A percentile compares a stretch with the other conserved stretches of the same genome.
phyloP scores from a whole-genome alignment of 2,329 filamentous ascomycete species.

The Hypoxylon sp. region DNA sequence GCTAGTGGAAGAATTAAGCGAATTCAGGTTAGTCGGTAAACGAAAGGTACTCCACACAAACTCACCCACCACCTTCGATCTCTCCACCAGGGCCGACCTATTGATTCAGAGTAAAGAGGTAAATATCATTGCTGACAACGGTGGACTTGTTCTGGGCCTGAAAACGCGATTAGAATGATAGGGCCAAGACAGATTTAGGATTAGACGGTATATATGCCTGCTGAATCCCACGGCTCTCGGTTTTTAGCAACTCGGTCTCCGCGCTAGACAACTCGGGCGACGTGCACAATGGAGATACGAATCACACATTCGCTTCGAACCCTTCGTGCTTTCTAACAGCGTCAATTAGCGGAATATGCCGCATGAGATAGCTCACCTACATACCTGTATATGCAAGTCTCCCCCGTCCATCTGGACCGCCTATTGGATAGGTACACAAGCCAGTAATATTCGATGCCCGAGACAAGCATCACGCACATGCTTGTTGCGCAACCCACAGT shows the following conservation, averaged over 20 bases:
- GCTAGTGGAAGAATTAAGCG: neutral
- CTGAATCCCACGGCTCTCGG: constrained; percentile 24
- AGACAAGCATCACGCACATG: constrained; percentile 7
- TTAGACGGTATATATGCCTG: constrained; percentile 35
- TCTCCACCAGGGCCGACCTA: constrained; percentile 1
- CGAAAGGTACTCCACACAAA: neutral
- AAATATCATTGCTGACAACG: constrained; percentile 1
- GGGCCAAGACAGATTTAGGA: constrained; percentile 20
- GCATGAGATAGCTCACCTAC: neutral
- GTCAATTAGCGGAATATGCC: neutral
- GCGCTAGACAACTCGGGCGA: constrained; percentile 11
- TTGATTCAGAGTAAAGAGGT: constrained; percentile 1
- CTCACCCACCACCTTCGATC: neutral
- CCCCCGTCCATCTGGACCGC: constrained; percentile 1
- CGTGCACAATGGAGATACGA: constrained; percentile 1
- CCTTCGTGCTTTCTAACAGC: neutral
- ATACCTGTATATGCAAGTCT: neutral
- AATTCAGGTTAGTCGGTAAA: neutral
- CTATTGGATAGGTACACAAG: neutral
- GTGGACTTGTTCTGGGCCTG: neutral
- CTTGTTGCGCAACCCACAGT: constrained; percentile 14
- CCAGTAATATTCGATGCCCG: neutral
- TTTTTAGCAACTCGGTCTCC: constrained; percentile 30
- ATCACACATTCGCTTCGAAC: constrained; percentile 6
- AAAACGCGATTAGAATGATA: constrained; percentile 7